Base-by-base conservation (phyloP, 2,329 filamentous ascomycete species). In the Botrytis porri region DNA sequence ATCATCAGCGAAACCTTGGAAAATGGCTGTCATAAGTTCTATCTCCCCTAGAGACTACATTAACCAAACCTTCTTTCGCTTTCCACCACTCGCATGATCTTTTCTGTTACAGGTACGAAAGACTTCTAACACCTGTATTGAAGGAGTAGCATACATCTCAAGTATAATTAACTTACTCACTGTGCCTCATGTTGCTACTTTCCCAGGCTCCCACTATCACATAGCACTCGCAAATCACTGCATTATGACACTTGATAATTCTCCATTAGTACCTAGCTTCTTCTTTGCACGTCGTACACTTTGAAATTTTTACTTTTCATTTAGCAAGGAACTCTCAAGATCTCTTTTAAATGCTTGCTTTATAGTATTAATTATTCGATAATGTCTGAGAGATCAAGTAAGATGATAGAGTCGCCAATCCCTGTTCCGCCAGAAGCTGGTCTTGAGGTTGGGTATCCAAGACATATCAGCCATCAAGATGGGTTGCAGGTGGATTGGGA, bases 401-500 rank as follows among this genome's bases (percentile, higher is more conserved):
- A 7, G 35, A 32, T 25, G n/a, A 69, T 43, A 3, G 66, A 59
- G 20, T 45, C 37, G 1, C 67, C 54, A 35, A 70, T 61, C 37
- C 37, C 54, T 9, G 32, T 70, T 61, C 67, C 20, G 14, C 67
- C 54, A 29, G 67, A 61, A 70, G 54, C 39, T 45, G 67, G 54
- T 70, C 67, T 70, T 37, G 54, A 62, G 32, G 67, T 62, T 29
- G 29, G 39, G 25, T 16, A 4, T 18, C 54, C 4, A 7, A 62
- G 41, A 22, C 39, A 7, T 32, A 62, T 62, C 22, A 43, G 41
- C 25, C 29, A 43, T 12, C 39, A 70, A 12, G 67, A 70, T 45
- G 54, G 54, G 9, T 14, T 70, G 39, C 39, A 70, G 12, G 67
- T 62, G 12, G 29, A 61, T 45, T 70, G 67, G 67, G 67, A 43